Evolutionary conservation across 2,329 filamentous ascomycete species (phyloP).

Genomic region (Rosellinia necatrix): DNA sequence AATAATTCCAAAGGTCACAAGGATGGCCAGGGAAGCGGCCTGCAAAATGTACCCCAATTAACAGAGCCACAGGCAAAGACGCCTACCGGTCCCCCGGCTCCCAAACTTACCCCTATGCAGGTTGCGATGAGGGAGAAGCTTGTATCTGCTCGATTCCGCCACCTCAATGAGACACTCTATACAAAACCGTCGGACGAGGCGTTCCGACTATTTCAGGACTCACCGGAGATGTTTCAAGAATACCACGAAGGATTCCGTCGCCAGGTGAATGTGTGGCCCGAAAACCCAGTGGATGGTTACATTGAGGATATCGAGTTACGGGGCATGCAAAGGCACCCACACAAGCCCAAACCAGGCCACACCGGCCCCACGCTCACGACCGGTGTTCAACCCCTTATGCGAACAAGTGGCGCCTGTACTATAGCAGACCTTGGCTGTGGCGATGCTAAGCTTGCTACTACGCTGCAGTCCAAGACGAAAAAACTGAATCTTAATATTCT

Average conservation of each 20-base stretch:
- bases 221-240: constrained; percentile 92
- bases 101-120: constrained; percentile 88
- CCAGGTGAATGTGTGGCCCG: constrained; percentile 94
- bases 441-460: constrained; percentile 78
- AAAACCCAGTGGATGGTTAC: constrained; percentile 92
- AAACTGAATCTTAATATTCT: constrained; percentile 75
- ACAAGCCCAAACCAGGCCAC: constrained; percentile 29
- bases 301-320: constrained; percentile 71
- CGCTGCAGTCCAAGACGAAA: constrained; percentile 65
- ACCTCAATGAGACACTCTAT: constrained; percentile 96
- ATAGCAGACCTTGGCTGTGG: constrained; percentile 94
- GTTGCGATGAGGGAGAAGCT: constrained; percentile 94
- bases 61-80: constrained; percentile 26
- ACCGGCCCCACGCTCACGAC: constrained; percentile 29
- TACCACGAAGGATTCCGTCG: constrained; percentile 97
- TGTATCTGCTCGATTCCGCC: constrained; percentile 91
- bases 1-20: constrained; percentile 34
- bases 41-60: constrained; percentile 16
- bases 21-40: constrained; percentile 15
- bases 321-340: constrained; percentile 55
- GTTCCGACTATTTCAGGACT: constrained; percentile 79
- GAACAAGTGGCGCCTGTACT: constrained; percentile 72
- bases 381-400: constrained; percentile 62
- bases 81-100: constrained; percentile 41
- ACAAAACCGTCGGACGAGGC: constrained; percentile 85